Conservation (phyloP, 1,139 yeast species). For the Kluyveromyces marxianus region DNA sequence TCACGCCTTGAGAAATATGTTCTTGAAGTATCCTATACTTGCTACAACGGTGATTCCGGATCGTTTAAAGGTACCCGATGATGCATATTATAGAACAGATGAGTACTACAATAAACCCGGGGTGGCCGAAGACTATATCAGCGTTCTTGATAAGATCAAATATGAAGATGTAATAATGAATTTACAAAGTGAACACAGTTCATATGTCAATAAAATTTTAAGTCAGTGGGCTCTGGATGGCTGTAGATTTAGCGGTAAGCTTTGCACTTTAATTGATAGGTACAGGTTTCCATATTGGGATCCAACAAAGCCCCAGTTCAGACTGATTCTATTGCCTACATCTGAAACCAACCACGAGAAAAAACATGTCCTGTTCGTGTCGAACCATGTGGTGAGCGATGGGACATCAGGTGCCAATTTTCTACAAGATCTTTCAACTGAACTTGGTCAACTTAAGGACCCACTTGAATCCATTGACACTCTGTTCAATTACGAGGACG, state of each 20-base stretch:
- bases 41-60: constrained; percentile 18
- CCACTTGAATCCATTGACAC: not conserved
- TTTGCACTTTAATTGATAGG: constrained; percentile 8
- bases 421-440: constrained; percentile 15
- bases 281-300: constrained; percentile 14
- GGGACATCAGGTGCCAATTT: constrained; percentile 20
- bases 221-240: constrained; percentile 13
- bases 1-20: constrained; percentile 14
- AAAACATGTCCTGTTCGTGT: constrained; percentile 14
- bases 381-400: constrained; percentile 23
- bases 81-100: constrained; percentile 16
- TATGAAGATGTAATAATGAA: constrained; percentile 20
- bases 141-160: constrained; percentile 13
- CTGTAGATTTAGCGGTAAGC: constrained; percentile 9
- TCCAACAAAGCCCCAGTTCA: constrained; percentile 20
- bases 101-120: constrained; percentile 17
- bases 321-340: constrained; percentile 16
- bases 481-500: constrained; percentile 14
- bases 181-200: constrained; percentile 16
- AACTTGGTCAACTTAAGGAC: constrained; percentile 5
- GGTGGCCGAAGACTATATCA: constrained; percentile 20
- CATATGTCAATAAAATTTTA: constrained; percentile 8
- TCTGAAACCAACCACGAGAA: not conserved
- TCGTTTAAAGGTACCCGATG: constrained; percentile 10
- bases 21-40: constrained; percentile 19